Evolutionary conservation across 1,139 yeast species (phyloP).

Genomic region (Candida smagusa): DNA sequence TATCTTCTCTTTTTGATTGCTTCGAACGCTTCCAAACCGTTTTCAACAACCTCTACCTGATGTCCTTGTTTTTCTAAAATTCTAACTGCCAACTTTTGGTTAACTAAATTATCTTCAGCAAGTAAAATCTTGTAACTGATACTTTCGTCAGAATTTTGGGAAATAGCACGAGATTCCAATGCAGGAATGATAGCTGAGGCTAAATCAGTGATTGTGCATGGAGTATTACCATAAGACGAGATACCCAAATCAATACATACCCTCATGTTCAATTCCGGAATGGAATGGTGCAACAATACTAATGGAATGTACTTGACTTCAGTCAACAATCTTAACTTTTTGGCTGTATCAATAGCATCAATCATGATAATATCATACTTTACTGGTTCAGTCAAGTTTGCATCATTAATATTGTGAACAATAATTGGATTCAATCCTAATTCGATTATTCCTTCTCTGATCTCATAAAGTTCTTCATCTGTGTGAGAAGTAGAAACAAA

Average conservation of each 20-base stretch:
- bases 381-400: slow-evolving; percentile 51
- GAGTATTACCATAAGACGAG: slow-evolving; percentile 84
- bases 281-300: slow-evolving; percentile 71
- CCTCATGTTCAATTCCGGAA: slow-evolving; percentile 78
- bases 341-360: slow-evolving; percentile 74
- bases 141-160: slow-evolving; percentile 76
- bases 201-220: slow-evolving; percentile 76
- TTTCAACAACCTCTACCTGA: slow-evolving; percentile 77
- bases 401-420: slow-evolving; percentile 49
- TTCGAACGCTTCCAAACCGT: slow-evolving; percentile 79
- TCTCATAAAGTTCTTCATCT: slow-evolving; percentile 45
- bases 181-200: slow-evolving; percentile 85
- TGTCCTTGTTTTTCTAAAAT: slow-evolving; percentile 83
- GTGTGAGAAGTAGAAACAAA: slow-evolving; percentile 67
- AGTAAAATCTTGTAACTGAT: slow-evolving; percentile 69
- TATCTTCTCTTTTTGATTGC: slow-evolving; percentile 64
- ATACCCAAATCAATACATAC: slow-evolving; percentile 82
- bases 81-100: slow-evolving; percentile 81
- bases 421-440: slow-evolving; percentile 50
- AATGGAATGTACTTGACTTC: slow-evolving; percentile 81
- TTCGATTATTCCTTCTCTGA: slow-evolving; percentile 36
- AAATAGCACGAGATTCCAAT: slow-evolving; percentile 74
- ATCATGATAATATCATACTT: slow-evolving; percentile 78
- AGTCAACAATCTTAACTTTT: slow-evolving; percentile 60
- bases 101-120: slow-evolving; percentile 85